A percentile compares a stretch with the other conserved stretches of the same genome.
Evolutionary conservation across 2,329 filamentous ascomycete genomes (phyloP).

Genomic region (Hymenoscyphus repandus): DNA sequence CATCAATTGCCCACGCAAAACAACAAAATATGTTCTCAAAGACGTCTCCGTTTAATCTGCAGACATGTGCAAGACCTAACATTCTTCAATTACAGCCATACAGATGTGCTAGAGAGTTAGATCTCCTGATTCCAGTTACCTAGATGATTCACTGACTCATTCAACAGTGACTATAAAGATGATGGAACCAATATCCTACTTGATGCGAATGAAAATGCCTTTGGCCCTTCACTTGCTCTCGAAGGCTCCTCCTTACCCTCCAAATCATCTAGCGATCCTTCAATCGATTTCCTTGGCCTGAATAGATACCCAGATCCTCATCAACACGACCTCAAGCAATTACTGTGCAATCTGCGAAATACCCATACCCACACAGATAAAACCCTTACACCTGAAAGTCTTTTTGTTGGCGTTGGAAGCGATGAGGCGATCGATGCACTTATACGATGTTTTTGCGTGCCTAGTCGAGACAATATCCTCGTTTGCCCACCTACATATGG

Average conservation of each 20-base stretch:
- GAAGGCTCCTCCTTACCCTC: conserved; percentile 36
- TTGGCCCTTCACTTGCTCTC: conserved; percentile 70
- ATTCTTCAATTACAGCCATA: conserved; percentile 74
- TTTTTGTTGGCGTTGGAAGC: conserved; percentile 93
- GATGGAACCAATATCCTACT: conserved; percentile 93
- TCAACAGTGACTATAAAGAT: conserved; percentile 89
- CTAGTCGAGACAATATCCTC: conserved; percentile 82
- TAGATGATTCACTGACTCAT: conserved; percentile 27
- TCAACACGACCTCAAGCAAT: conserved; percentile 79
- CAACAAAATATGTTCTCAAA: conserved; percentile 24
- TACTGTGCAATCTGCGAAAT: conserved; percentile 82
- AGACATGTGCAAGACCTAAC: conserved; percentile 70
- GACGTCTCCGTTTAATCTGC: conserved; percentile 61
- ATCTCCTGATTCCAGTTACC: conserved; percentile 19
- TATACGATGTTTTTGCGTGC: conserved; percentile 86
- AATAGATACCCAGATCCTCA: conserved; percentile 97
- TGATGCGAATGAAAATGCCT: conserved; percentile 97
- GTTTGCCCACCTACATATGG: conserved; percentile 96
- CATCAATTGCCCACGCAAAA: background rate
- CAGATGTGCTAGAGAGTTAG: conserved; percentile 76
- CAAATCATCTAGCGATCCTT: conserved; percentile 41
- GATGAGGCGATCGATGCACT: conserved; percentile 97
- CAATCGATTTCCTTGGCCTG: conserved; percentile 73
- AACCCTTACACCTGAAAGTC: conserved; percentile 69
- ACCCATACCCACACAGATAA: conserved; percentile 73